Evolutionary conservation across 129 eudicot genomes (phyloP).

Genomic region (Logfia minima): DNA sequence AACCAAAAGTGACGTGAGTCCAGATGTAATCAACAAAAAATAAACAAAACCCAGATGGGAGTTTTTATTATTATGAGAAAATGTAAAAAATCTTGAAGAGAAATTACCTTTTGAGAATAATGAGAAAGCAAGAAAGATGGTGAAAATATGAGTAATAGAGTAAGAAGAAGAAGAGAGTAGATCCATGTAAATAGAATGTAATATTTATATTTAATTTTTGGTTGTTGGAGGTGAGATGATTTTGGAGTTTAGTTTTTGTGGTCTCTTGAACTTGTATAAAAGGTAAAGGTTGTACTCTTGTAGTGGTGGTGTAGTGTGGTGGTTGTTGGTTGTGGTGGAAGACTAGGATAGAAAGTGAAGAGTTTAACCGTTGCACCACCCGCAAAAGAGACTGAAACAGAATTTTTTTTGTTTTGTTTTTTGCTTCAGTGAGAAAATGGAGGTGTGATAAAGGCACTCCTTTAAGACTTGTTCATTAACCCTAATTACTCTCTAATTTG

Average conservation of each 20-base stretch:
- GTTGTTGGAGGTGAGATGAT: constrained; percentile 7
- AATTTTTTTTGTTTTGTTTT: not conserved
- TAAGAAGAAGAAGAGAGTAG: constrained; percentile 23
- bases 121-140: constrained; percentile 37
- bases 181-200: constrained; percentile 45
- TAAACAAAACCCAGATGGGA: constrained; percentile 3
- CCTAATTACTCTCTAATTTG: too few relatives aligned
- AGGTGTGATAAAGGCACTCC: too few relatives aligned
- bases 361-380: constrained; percentile 13
- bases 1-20: not conserved
- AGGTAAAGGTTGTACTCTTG: constrained; percentile 15
- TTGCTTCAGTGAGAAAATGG: too few relatives aligned
- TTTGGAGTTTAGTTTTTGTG: constrained; percentile 29
- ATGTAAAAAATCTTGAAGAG: not conserved
- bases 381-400: constrained; percentile 20
- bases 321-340: constrained; percentile 18
- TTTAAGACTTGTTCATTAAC: too few relatives aligned
- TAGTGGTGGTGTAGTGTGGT: constrained; percentile 9
- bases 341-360: not conserved
- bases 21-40: not conserved
- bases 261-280: not conserved
- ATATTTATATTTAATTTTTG: not conserved
- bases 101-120: constrained; percentile 45
- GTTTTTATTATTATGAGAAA: not conserved
- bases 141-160: constrained; percentile 14